These are phyloP conservation scores for Lichenothelia convexa DNA, from an alignment of 495 filamentous ascomycete species.

Conservation along the genomic window DNA sequence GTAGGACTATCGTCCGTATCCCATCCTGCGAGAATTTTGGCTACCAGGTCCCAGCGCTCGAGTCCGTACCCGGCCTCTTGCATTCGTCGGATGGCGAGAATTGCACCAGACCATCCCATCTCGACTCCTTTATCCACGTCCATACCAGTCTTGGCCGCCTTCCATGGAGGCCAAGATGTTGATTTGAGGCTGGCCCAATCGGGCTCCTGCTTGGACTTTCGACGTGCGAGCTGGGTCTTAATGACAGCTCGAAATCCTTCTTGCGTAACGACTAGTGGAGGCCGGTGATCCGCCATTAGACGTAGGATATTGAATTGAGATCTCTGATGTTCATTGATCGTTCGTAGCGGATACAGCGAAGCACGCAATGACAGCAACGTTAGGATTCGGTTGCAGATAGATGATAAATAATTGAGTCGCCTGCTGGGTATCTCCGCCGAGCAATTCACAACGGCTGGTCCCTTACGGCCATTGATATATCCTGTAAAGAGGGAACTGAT, in stretches of 20 bases:
- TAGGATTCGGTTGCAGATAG: conserved; percentile 34
- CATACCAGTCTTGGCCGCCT: conserved; percentile 38
- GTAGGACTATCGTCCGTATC: conserved; percentile 53
- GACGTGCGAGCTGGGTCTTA: conserved; percentile 42
- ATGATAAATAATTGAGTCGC: conserved; percentile 1
- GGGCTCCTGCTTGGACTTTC: conserved; percentile 39
- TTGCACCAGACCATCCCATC: conserved; percentile 38
- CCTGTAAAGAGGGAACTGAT: conserved; percentile 22
- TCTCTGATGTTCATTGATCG: conserved; percentile 31
- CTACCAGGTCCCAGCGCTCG: conserved; percentile 36
- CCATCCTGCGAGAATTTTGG: conserved; percentile 41
- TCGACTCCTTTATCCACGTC: conserved; percentile 37
- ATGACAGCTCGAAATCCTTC: conserved; percentile 44
- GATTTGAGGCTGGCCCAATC: conserved; percentile 41
- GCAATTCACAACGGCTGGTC: neutral
- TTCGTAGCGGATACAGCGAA: conserved; percentile 29
- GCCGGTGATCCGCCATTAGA: conserved; percentile 39
- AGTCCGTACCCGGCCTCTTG: conserved; percentile 42
- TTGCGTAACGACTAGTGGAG: conserved; percentile 36
- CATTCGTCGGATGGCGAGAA: conserved; percentile 37
- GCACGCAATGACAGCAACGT: conserved; percentile 35
- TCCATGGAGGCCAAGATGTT: conserved; percentile 55
- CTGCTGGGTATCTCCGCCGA: conserved; percentile 3
- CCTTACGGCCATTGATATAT: conserved; percentile 7
- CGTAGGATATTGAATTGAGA: conserved; percentile 46